Evolutionary conservation across 2,329 filamentous ascomycete genomes (phyloP).

Genomic region (Gliomastix tumulicola): DNA sequence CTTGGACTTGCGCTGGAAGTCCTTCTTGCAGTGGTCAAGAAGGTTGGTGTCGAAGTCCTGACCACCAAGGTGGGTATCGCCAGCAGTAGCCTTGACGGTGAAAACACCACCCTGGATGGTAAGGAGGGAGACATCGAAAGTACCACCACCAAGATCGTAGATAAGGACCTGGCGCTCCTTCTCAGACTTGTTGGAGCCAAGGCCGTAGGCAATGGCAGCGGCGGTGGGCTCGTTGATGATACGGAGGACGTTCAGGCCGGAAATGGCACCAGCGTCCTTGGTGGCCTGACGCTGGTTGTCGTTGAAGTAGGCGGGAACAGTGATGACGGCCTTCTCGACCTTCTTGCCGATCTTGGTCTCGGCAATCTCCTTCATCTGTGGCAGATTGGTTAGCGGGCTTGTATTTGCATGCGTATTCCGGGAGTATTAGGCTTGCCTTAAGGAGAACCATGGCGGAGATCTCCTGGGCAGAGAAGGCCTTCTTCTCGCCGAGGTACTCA

Average conservation of each 20-base stretch:
- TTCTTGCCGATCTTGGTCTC: conserved; percentile 98
- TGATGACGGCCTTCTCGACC: conserved; percentile 98
- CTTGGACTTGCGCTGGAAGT: conserved; percentile 61
- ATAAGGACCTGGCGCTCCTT: conserved; percentile 99
- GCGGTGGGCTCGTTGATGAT: conserved; percentile 99
- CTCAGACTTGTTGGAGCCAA: conserved; percentile 87
- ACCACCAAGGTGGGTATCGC: conserved; percentile 94
- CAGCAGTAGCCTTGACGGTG: conserved; percentile 96
- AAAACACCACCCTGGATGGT: conserved; percentile 99
- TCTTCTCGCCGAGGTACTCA: conserved; percentile 88
- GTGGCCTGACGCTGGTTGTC: conserved; percentile 99
- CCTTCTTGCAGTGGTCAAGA: conserved; percentile 93
- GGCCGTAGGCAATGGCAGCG: conserved; percentile 96
- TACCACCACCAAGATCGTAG: conserved; percentile 99
- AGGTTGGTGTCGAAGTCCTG: conserved; percentile 96
- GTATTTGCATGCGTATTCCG: too few relatives aligned
- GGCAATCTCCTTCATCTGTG: conserved; percentile 97
- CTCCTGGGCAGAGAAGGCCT: conserved; percentile 96
- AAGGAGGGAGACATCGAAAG: conserved; percentile 98
- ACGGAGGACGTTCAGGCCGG: conserved; percentile 96
- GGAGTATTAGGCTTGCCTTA: conserved; percentile 60
- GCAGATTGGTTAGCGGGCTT: conserved; percentile 8
- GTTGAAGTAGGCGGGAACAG: conserved; percentile 99
- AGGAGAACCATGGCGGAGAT: conserved; percentile 97
- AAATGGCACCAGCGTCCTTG: conserved; percentile 97